A percentile compares a stretch with the other conserved stretches of the same genome.
phyloP scores from a whole-genome alignment of 31 red algal species.

The Asparagopsis taxiformis region DNA sequence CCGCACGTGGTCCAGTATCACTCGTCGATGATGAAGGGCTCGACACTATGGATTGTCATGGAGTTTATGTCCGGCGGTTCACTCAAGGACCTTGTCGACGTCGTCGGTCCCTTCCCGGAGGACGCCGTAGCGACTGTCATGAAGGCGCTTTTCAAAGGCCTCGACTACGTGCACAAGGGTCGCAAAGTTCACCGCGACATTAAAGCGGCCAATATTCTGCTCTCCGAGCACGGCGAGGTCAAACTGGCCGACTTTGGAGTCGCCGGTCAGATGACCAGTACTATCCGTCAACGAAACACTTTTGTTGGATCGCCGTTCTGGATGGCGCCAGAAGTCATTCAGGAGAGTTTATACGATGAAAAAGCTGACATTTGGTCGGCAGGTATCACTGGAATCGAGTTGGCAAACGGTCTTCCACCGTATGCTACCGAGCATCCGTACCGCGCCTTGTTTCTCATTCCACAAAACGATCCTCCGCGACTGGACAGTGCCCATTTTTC shows the following conservation, averaged over 20 bases:
- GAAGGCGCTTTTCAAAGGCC: conserved; percentile 71
- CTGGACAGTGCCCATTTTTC: conserved; percentile 76
- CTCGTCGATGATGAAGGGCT: conserved; percentile 73
- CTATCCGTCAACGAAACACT: conserved; percentile 88
- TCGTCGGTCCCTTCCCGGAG: conserved; percentile 68
- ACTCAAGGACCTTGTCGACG: conserved; percentile 85
- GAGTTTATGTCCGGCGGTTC: conserved; percentile 93
- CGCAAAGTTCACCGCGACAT: conserved; percentile 81
- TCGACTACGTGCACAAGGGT: conserved; percentile 83
- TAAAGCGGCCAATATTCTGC: conserved; percentile 82
- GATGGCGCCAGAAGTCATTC: conserved; percentile 98
- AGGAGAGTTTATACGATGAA: conserved; percentile 86
- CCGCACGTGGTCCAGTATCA: conserved; percentile 86
- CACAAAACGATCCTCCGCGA: conserved; percentile 73
- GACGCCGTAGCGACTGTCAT: conserved; percentile 71
- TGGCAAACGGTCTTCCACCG: conserved; percentile 83
- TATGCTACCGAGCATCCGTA: conserved; percentile 87
- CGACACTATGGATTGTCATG: conserved; percentile 94
- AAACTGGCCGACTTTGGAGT: conserved; percentile 96
- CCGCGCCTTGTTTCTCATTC: conserved; percentile 84
- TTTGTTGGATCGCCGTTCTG: conserved; percentile 96
- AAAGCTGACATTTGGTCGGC: conserved; percentile 99
- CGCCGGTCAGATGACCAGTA: conserved; percentile 81
- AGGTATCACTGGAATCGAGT: conserved; percentile 88
- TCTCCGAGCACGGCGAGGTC: conserved; percentile 58